Evolutionary conservation across 805 yeast species (phyloP), one percentile per base, ranked within the genome.

Genomic region (Kregervanrija fluxuum): DNA sequence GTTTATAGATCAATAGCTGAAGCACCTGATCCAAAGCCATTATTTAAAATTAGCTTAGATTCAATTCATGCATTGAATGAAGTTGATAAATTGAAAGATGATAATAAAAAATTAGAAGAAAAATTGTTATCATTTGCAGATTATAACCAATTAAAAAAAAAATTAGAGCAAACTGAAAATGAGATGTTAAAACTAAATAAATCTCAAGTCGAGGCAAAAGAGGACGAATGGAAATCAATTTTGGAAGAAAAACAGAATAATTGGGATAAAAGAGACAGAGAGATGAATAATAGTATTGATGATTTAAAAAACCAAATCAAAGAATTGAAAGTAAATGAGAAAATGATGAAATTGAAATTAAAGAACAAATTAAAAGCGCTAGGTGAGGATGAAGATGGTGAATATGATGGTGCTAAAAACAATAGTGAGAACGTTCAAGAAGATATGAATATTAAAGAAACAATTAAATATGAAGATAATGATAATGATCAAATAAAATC

Each of bases 1-100:
- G 70, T 86, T 16, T 91, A 91, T 66, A 70, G 86, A 45, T 70
- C 79, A 12, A 66, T 91, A 5, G 86, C 89, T 5, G 96, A 90
- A 60, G 90, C 95, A 0, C 97, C 97, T 0, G 97, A 91, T 65
- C 98, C 98, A 1, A 77, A 74, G 49, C 95, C 95, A 4, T 62
- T 90, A 36, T 66, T 91, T 46, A 85, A 84, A 53, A 73, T 79
- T 34, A 77, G 90, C 1, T 59, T 85, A 28, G 86, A 81, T 41
- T 75, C 86, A 5, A 77, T 83, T 8, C 62, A 73, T 3, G 49
- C 59, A 3, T 33, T 50, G 30, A 68, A 73, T 15, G 87, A 85
- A 42, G 65, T 74, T 6, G 73, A 71, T 3, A 62, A 63, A 9
- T 62, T 85, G 40, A 71, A 72, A 46, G 65, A 67, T 17, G 85